Evolutionary conservation across 768 basidiomycete species (phyloP).

Genomic region (Pholiota microspora): DNA sequence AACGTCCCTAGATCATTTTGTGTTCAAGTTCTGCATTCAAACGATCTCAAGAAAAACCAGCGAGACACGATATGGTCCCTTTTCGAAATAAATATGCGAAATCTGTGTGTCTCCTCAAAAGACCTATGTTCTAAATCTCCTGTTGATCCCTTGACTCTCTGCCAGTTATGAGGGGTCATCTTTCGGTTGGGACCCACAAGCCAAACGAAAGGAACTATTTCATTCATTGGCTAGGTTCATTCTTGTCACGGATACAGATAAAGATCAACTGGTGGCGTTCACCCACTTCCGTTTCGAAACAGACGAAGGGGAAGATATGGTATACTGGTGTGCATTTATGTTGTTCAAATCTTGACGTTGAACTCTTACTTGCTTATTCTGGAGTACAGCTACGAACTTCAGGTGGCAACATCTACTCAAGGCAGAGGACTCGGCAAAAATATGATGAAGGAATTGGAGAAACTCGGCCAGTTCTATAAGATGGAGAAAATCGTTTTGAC

Average conservation of each 20-base stretch:
- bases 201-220: constrained; percentile 63
- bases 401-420: constrained; percentile 44
- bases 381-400: constrained; percentile 69
- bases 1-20: constrained; percentile 9
- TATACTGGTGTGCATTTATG: constrained; percentile 66
- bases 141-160: not conserved
- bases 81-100: constrained; percentile 59
- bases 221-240: constrained; percentile 59
- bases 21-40: constrained; percentile 17
- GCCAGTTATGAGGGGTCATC: constrained; percentile 54
- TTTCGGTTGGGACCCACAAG: constrained; percentile 61
- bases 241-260: constrained; percentile 30
- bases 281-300: constrained; percentile 73
- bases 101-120: constrained; percentile 39
- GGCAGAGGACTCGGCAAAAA: constrained; percentile 58
- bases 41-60: constrained; percentile 30
- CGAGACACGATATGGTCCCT: constrained; percentile 49
- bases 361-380: not conserved
- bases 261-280: constrained; percentile 32
- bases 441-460: constrained; percentile 47
- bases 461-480: constrained; percentile 46
- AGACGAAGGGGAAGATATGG: constrained; percentile 54
- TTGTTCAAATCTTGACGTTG: not conserved
- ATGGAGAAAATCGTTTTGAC: constrained; percentile 79
- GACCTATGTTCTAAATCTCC: not conserved